Evolutionary conservation across 2,329 filamentous ascomycete species (phyloP).

Genomic region (Fusarium brachygibbosum): DNA sequence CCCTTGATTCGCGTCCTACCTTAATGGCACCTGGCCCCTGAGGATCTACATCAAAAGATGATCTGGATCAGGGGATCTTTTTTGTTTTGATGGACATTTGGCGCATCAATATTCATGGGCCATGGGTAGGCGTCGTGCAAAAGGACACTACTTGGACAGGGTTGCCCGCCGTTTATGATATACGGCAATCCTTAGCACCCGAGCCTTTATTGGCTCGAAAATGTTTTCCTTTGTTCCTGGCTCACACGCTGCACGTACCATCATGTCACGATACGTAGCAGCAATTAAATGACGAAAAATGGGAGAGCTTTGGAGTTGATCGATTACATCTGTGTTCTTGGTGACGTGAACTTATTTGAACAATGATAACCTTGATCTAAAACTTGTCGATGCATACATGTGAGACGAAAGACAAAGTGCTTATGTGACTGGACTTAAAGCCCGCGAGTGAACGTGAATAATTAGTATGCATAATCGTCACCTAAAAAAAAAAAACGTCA

Average conservation of each 20-base stretch:
- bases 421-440: neutral
- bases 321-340: constrained; percentile 54
- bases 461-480: neutral
- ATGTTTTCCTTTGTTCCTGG: constrained; percentile 57
- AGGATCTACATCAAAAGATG: constrained; percentile 41
- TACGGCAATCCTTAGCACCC: constrained; percentile 46
- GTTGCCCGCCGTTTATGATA: constrained; percentile 57
- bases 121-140: constrained; percentile 58
- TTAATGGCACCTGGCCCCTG: constrained; percentile 48
- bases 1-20: constrained; percentile 42
- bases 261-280: constrained; percentile 52
- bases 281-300: constrained; percentile 53
- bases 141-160: constrained; percentile 61
- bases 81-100: constrained; percentile 54
- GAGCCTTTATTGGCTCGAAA: constrained; percentile 37
- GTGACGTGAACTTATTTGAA: constrained; percentile 43
- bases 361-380: neutral
- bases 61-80: constrained; percentile 47
- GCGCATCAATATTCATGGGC: constrained; percentile 55
- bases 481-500: neutral
- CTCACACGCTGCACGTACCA: constrained; percentile 52
- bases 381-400: neutral
- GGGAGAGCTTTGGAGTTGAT: constrained; percentile 53
- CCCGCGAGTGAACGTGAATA: neutral
- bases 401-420: neutral